Conservation (phyloP, 768 basidiomycete species). For the Rhodotorula graminis region DNA sequence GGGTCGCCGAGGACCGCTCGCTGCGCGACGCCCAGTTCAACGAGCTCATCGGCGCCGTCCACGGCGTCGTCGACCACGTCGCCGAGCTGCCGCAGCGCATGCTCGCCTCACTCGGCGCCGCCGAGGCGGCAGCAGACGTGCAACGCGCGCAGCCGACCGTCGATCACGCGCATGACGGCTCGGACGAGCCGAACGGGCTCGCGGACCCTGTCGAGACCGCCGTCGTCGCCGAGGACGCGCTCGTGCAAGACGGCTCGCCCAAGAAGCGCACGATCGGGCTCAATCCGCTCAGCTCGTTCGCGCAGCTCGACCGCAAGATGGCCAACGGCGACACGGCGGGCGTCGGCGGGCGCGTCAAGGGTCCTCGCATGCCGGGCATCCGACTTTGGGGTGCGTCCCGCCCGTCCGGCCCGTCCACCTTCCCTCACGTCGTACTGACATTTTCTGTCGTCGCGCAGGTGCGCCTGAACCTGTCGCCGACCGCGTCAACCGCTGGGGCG, state of each 20-base stretch:
- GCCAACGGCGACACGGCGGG: background rate
- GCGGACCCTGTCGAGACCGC: background rate
- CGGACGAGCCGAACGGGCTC: no score
- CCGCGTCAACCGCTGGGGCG: slow-evolving; percentile 9
- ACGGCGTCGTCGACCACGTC: slow-evolving; percentile 16
- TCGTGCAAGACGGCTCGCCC: background rate
- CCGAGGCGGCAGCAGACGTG: background rate
- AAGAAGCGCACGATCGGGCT: slow-evolving; percentile 3
- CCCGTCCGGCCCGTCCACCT: no score
- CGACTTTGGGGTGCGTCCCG: slow-evolving; percentile 20
- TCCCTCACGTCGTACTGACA: no score
- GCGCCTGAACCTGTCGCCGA: slow-evolving; percentile 16
- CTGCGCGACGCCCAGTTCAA: slow-evolving; percentile 10
- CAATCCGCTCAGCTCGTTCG: slow-evolving; percentile 24
- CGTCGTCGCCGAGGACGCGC: no score
- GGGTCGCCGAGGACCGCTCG: slow-evolving; percentile 24
- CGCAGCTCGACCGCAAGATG: background rate
- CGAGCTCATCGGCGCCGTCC: slow-evolving; percentile 6
- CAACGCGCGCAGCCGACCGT: background rate
- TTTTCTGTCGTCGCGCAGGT: slow-evolving; percentile 1
- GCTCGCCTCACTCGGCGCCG: background rate
- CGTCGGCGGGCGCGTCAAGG: background rate
- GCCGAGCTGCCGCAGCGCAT: slow-evolving; percentile 20
- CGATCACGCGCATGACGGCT: background rate
- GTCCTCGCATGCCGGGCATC: slow-evolving; percentile 26